Evolutionary conservation across 78 protist genomes (phyloP).

Genomic region (Parvularia atlantis): DNA sequence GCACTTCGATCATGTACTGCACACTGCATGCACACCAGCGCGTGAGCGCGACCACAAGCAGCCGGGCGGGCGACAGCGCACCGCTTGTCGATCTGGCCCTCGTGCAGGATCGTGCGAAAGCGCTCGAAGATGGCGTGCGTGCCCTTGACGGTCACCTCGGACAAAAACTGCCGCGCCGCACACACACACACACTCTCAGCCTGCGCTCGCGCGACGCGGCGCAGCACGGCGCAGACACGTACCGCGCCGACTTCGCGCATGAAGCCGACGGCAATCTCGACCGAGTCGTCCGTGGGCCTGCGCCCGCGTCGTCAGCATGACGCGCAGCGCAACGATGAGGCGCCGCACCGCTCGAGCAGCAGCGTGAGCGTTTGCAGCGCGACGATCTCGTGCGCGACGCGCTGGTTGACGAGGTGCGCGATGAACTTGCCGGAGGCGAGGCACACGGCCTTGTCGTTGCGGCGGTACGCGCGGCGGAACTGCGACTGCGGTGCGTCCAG

Average conservation of each 20-base stretch:
- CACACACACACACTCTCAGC: too few species aligned
- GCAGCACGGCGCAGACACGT: not conserved
- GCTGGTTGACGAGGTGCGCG: constrained; percentile 94
- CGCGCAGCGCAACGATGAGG: too few species aligned
- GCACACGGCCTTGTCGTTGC: constrained; percentile 67
- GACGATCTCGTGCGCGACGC: constrained; percentile 47
- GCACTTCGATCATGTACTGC: constrained; percentile 85
- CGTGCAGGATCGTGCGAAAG: constrained; percentile 78
- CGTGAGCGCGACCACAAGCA: too few species aligned
- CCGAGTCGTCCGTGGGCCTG: constrained; percentile 92
- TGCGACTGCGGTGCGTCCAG: too few species aligned
- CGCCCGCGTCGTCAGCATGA: too few species aligned
- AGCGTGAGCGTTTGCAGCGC: constrained; percentile 67
- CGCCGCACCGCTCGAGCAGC: constrained; percentile 53
- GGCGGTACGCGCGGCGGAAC: constrained; percentile 62
- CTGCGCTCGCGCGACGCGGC: too few species aligned
- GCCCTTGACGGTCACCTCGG: constrained; percentile 4
- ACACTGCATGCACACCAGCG: not conserved
- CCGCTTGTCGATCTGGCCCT: constrained; percentile 76
- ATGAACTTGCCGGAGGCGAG: constrained; percentile 46
- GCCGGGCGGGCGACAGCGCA: too few species aligned
- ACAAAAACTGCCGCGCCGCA: too few species aligned
- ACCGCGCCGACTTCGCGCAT: not conserved
- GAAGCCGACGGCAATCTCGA: constrained; percentile 83
- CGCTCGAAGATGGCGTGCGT: constrained; percentile 58